A percentile compares a stretch with the other conserved stretches of the same genome.
These are phyloP conservation scores for Solanum hybrid DNA, from an alignment of 305 asterid genomes.

Conservation along the genomic window DNA sequence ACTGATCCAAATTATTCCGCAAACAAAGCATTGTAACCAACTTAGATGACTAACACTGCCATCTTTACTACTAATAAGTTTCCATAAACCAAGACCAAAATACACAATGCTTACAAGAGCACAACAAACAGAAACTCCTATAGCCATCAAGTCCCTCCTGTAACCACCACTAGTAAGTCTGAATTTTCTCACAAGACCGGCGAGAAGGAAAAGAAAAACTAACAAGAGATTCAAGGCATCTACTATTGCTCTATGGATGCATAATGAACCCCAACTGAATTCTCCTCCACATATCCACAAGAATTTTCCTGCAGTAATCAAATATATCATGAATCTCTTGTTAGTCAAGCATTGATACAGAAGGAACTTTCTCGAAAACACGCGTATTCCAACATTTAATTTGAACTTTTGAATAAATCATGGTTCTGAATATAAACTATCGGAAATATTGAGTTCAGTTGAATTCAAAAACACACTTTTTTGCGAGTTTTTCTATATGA, in stretches of 20 bases:
- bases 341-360: background rate
- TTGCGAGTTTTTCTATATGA: background rate
- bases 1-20: conserved; percentile 50
- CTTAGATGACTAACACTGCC: conserved; percentile 13
- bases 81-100: conserved; percentile 23
- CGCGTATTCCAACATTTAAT: background rate
- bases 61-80: background rate
- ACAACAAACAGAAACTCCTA: conserved; percentile 26
- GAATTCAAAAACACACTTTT: background rate
- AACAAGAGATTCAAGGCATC: conserved; percentile 32
- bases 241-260: conserved; percentile 20
- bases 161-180: conserved; percentile 7
- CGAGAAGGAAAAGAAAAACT: conserved; percentile 25
- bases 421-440: background rate
- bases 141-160: conserved; percentile 23
- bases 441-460: background rate
- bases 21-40: conserved; percentile 20
- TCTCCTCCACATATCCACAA: conserved; percentile 26
- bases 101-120: conserved; percentile 32
- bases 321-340: background rate
- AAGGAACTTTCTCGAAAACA: background rate
- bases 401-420: background rate
- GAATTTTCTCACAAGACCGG: conserved; percentile 20
- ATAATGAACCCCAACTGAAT: conserved; percentile 18
- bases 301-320: conserved; percentile 27